Conservation (phyloP, 2,329 filamentous ascomycete genomes). For the Penicillium brasilianum region DNA sequence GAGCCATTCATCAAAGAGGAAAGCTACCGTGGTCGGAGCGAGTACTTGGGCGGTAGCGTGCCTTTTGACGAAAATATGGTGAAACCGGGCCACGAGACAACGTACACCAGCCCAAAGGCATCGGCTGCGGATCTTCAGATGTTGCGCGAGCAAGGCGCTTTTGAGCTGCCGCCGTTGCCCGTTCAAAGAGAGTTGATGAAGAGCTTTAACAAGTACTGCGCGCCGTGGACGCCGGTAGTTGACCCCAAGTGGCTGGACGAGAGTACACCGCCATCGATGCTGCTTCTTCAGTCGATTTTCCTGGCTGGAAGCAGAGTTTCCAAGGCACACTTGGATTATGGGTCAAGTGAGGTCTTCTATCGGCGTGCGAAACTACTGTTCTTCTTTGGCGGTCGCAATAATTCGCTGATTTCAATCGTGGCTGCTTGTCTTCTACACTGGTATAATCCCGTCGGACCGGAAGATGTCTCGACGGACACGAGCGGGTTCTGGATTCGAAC, state of each 20-base stretch:
- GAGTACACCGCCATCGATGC: constrained; percentile 33
- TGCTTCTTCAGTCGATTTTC: constrained; percentile 44
- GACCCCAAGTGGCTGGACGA: constrained; percentile 48
- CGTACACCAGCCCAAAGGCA: constrained; percentile 28
- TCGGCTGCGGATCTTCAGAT: constrained; percentile 31
- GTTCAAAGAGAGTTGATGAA: constrained; percentile 46
- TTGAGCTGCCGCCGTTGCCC: constrained; percentile 29
- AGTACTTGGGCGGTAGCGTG: constrained; percentile 33
- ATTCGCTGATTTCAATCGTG: constrained; percentile 48
- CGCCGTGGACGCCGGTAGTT: constrained; percentile 50
- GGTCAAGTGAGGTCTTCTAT: constrained; percentile 39
- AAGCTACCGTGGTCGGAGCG: constrained; percentile 35
- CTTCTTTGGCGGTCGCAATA: constrained; percentile 40
- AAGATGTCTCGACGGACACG: constrained; percentile 47
- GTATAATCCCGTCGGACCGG: constrained; percentile 52
- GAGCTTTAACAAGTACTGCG: constrained; percentile 48
- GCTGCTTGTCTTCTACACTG: constrained; percentile 48
- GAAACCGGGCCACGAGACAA: constrained; percentile 32
- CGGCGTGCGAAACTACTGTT: constrained; percentile 41
- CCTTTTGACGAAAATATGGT: constrained; percentile 39
- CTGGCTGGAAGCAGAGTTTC: constrained; percentile 49
- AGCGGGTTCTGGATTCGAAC: constrained; percentile 51
- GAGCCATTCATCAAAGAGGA: constrained; percentile 33
- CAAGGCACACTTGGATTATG: constrained; percentile 37
- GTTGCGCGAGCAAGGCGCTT: constrained; percentile 32